Evolutionary conservation across 768 basidiomycete species (phyloP).

Genomic region (Suillus weaverae): DNA sequence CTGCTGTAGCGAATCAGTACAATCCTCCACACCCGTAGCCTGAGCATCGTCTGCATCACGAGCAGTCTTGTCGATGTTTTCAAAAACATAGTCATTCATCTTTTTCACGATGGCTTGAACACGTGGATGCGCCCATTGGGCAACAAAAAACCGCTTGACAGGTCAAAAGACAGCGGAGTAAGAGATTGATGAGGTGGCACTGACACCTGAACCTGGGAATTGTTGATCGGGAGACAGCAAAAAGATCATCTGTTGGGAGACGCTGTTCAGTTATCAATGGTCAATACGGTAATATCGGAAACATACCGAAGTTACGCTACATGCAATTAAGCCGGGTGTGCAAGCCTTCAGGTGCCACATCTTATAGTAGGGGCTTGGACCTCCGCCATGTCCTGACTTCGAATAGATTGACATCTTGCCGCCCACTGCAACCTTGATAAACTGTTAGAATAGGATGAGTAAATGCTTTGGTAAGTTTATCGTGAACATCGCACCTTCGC

Average conservation of each 20-base stretch:
- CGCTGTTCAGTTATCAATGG: not conserved
- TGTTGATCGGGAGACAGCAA: slow-evolving; percentile 3
- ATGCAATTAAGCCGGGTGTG: slow-evolving; percentile 7
- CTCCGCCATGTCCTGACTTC: not conserved
- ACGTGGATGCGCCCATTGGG: not conserved
- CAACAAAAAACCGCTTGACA: not conserved
- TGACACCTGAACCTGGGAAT: not conserved
- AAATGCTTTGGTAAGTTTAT: not conserved
- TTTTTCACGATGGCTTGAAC: not conserved
- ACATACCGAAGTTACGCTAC: not conserved
- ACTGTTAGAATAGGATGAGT: not conserved
- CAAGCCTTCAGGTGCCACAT: not conserved
- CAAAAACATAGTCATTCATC: slow-evolving; percentile 4
- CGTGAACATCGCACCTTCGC: slow-evolving; percentile 1
- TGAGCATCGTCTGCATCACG: not conserved
- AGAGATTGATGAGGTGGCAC: not conserved
- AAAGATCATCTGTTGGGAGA: not conserved
- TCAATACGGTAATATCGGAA: not conserved
- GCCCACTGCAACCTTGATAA: slow-evolving; percentile 4
- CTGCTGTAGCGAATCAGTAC: not conserved
- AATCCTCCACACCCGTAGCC: not conserved
- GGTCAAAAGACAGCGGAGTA: not conserved
- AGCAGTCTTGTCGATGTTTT: not conserved
- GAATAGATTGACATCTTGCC: slow-evolving; percentile 5
- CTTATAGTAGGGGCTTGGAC: not conserved